Evolutionary conservation across 176 grass and related monocot genomes (phyloP).

Genomic region (Echinochloa phyllopogon): DNA sequence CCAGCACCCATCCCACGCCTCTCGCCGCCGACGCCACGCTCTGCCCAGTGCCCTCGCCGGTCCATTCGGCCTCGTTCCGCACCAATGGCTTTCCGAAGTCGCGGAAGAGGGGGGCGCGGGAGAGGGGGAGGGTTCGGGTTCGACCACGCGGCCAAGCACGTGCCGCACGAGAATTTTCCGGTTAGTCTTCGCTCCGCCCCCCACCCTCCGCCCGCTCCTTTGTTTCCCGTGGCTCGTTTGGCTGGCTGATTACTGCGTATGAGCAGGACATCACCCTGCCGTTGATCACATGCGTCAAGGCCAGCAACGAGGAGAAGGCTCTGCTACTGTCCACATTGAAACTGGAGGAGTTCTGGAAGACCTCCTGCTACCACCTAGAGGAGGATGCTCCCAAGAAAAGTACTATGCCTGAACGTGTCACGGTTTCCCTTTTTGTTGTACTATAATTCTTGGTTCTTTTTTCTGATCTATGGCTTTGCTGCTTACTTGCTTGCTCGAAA

Average conservation of each 20-base stretch:
- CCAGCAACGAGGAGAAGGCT: constrained; percentile 33
- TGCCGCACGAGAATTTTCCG: constrained; percentile 52
- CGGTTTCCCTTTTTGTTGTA: neutral
- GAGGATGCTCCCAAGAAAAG: constrained; percentile 54
- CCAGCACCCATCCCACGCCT: neutral
- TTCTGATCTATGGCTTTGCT: neutral
- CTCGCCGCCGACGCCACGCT: neutral
- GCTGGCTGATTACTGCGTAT: neutral
- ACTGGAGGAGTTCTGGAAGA: constrained; percentile 58
- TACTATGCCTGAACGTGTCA: constrained; percentile 20
- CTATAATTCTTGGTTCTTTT: neutral
- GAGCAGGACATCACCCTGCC: constrained; percentile 49
- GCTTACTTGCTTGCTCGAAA: constrained; percentile 18
- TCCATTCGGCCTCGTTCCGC: neutral
- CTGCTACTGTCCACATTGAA: constrained; percentile 30
- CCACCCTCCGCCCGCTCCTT: neutral
- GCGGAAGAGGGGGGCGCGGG: constrained; percentile 42
- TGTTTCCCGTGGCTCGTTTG: neutral
- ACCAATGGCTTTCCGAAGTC: constrained; percentile 48
- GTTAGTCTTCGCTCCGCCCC: constrained; percentile 12
- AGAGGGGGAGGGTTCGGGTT: constrained; percentile 27
- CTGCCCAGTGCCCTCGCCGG: neutral
- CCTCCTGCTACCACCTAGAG: constrained; percentile 62
- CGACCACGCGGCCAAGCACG: constrained; percentile 35
- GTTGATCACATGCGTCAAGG: constrained; percentile 35